Percentiles rank a stretch among this genome's conserved stretches.
phyloP scores from a whole-genome alignment of 495 filamentous ascomycete species.

The Hyaloscypha hepaticicola region DNA sequence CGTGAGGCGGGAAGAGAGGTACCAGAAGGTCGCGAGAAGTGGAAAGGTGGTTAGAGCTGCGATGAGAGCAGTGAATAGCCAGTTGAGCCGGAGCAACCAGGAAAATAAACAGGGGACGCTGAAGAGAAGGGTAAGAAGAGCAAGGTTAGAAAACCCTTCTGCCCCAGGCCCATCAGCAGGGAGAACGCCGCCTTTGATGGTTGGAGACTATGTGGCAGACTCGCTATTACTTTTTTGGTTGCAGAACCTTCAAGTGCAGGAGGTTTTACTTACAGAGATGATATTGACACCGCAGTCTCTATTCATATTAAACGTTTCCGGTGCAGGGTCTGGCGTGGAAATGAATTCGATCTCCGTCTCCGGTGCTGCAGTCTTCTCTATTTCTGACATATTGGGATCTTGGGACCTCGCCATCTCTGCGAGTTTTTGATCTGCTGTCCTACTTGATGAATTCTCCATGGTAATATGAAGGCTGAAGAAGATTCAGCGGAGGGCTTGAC shows the following conservation, averaged over 20 bases:
- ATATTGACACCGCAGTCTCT: slow-evolving; percentile 14
- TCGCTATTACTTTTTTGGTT: not conserved
- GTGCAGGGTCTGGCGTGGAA: slow-evolving; percentile 10
- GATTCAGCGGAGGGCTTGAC: no score
- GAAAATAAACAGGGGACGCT: slow-evolving; percentile 61
- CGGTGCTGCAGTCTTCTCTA: no score
- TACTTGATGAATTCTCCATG: no score
- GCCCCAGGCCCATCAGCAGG: slow-evolving; percentile 74
- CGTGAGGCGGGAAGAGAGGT: slow-evolving; percentile 57
- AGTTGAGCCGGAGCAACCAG: slow-evolving; percentile 63
- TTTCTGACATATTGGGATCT: not conserved
- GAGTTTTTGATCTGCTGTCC: no score
- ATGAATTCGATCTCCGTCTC: slow-evolving; percentile 14
- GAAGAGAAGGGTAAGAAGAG: slow-evolving; percentile 55
- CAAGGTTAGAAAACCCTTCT: slow-evolving; percentile 64
- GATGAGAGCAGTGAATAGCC: slow-evolving; percentile 68
- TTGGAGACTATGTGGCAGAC: slow-evolving; percentile 52
- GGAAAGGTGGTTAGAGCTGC: slow-evolving; percentile 60
- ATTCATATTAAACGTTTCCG: slow-evolving; percentile 7
- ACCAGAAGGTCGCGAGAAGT: slow-evolving; percentile 69
- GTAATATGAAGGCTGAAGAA: no score
- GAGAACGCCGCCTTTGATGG: slow-evolving; percentile 75
- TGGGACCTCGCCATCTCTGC: not conserved
- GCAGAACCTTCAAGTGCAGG: not conserved
- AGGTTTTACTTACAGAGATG: slow-evolving; percentile 4